Percentiles rank a stretch among this genome's conserved stretches.
Conservation (phyloP, 306 rosid genomes). For the Cucumis melo region DNA sequence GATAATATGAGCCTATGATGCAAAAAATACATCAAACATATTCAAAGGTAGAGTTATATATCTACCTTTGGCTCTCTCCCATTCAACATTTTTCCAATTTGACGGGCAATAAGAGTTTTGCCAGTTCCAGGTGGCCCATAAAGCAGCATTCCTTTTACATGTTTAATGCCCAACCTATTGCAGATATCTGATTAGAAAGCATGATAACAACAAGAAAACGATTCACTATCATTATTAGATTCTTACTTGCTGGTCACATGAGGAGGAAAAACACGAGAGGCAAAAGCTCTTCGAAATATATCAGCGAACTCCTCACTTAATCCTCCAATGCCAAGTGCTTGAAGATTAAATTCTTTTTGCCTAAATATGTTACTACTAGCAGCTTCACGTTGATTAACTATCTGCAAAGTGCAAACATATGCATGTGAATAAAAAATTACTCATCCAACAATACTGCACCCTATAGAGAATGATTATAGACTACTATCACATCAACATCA, state of each 20-base stretch:
- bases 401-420: conserved; percentile 36
- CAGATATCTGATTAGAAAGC: conserved; percentile 22
- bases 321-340: conserved; percentile 92
- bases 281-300: conserved; percentile 98
- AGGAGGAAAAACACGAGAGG: conserved; percentile 97
- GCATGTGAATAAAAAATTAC: neutral
- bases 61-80: conserved; percentile 96
- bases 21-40: neutral
- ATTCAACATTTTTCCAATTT: conserved; percentile 90
- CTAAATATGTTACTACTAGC: conserved; percentile 77
- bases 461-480: neutral
- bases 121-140: conserved; percentile 99
- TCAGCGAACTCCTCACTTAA: conserved; percentile 85
- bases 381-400: conserved; percentile 84
- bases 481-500: neutral
- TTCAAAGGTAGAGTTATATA: neutral
- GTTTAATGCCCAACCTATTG: conserved; percentile 90
- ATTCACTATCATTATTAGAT: conserved; percentile 7
- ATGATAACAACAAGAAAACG: conserved; percentile 10
- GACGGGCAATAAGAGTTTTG: conserved; percentile 98
- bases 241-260: conserved; percentile 89
- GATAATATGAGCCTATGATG: neutral
- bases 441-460: neutral
- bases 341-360: conserved; percentile 91
- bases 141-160: conserved; percentile 95